Conservation (phyloP, 108 stramenopile genomes). For the Cyclostephanos tholiformis region DNA sequence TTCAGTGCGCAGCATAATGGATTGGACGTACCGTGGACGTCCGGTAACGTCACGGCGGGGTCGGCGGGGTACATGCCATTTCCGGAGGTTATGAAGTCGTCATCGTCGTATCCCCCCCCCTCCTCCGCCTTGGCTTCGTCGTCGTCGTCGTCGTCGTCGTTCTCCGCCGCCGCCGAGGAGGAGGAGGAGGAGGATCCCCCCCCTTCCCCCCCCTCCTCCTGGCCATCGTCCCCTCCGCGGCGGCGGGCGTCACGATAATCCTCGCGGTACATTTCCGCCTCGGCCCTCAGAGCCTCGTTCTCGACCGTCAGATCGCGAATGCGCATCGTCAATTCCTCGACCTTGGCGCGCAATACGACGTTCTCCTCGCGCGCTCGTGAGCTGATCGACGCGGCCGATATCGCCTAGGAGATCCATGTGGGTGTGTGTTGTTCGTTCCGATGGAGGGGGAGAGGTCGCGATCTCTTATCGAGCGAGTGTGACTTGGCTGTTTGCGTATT, state of each 20-base stretch:
- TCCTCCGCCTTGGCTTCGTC: slow-evolving; percentile 3
- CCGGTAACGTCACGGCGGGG: slow-evolving; percentile 51
- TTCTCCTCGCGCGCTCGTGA: slow-evolving; percentile 82
- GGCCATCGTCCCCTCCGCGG: slow-evolving; percentile 8
- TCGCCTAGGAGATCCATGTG: slow-evolving; percentile 87
- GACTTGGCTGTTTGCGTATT: too few species aligned
- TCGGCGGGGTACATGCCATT: slow-evolving; percentile 60
- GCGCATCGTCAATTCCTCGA: slow-evolving; percentile 58
- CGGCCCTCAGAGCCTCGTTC: slow-evolving; percentile 72
- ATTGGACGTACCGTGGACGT: slow-evolving; percentile 68
- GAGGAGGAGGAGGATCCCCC: too few species aligned
- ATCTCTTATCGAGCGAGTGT: too few species aligned
- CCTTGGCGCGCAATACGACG: slow-evolving; percentile 69
- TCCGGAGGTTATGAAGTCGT: slow-evolving; percentile 76
- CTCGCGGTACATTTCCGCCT: slow-evolving; percentile 79
- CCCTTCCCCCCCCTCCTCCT: background rate
- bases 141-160: slow-evolving; percentile 26
- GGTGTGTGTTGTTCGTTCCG: background rate
- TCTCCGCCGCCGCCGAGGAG: too few species aligned
- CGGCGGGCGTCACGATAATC: too few species aligned
- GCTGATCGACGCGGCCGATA: slow-evolving; percentile 74
- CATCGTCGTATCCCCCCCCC: slow-evolving; percentile 36
- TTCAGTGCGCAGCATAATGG: slow-evolving; percentile 70
- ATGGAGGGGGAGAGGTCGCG: background rate
- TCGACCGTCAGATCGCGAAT: slow-evolving; percentile 62